Conservation (phyloP, 768 basidiomycete genomes). For the Mycena filopes region DNA sequence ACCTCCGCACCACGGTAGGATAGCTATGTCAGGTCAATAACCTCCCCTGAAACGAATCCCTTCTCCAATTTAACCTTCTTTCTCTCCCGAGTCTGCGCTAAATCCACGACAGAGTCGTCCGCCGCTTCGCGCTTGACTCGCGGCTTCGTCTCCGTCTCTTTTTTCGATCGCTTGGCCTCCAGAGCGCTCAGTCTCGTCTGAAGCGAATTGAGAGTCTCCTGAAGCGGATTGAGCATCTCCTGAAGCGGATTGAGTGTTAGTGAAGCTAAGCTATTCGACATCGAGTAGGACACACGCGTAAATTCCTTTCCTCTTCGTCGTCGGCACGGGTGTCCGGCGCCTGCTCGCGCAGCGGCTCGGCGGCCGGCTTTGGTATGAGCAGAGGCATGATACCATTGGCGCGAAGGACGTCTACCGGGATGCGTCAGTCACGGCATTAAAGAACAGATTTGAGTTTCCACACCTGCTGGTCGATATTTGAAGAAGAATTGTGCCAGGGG, state of each 20-base stretch:
- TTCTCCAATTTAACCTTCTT: slow-evolving; percentile 13
- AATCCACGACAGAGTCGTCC: neutral
- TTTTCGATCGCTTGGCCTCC: neutral
- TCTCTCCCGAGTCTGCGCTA: slow-evolving; percentile 7
- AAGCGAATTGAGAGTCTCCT: too few relatives aligned
- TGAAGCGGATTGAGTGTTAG: too few relatives aligned
- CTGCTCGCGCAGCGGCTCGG: neutral
- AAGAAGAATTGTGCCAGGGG: slow-evolving; percentile 14
- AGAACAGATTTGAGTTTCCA: neutral
- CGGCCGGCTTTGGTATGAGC: neutral
- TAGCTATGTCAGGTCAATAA: slow-evolving; percentile 23
- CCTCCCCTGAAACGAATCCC: slow-evolving; percentile 6
- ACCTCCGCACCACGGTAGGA: too few relatives aligned
- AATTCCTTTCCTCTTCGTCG: neutral
- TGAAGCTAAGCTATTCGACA: too few relatives aligned
- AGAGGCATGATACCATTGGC: slow-evolving; percentile 28
- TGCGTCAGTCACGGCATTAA: too few relatives aligned
- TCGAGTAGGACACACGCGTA: slow-evolving; percentile 20
- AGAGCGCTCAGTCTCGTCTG: neutral
- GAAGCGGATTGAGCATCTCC: too few relatives aligned
- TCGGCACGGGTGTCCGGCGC: neutral
- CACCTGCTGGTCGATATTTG: slow-evolving; percentile 22
- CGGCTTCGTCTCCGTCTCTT: slow-evolving; percentile 20
- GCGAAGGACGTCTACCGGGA: slow-evolving; percentile 19
- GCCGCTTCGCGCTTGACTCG: slow-evolving; percentile 5